phyloP scores from a whole-genome alignment of 129 eudicot species.

The Chrysanthemum lavandulifolium region DNA sequence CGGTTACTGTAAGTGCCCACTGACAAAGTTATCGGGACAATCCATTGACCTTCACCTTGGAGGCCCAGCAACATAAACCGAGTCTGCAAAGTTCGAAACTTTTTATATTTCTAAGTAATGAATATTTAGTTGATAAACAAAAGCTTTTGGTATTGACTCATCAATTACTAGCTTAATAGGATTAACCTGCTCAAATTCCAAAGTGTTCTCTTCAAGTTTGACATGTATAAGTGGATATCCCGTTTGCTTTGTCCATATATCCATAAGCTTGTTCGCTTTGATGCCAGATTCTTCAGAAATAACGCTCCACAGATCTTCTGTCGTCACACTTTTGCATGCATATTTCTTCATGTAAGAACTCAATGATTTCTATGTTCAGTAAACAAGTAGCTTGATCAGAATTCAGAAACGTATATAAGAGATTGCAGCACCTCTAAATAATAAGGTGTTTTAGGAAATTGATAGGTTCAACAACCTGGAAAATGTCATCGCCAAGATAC shows the following conservation, averaged over 20 bases:
- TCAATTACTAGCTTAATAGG: neutral
- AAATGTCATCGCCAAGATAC: slow-evolving; percentile 45
- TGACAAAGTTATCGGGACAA: slow-evolving; percentile 46
- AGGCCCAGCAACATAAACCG: slow-evolving; percentile 37
- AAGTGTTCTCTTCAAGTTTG: slow-evolving; percentile 27
- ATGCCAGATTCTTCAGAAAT: slow-evolving; percentile 53
- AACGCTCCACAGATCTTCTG: slow-evolving; percentile 54
- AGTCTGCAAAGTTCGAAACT: slow-evolving; percentile 36
- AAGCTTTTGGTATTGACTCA: neutral
- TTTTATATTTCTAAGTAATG: neutral
- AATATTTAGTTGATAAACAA: neutral
- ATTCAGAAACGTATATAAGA: slow-evolving; percentile 26
- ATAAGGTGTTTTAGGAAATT: slow-evolving; percentile 4
- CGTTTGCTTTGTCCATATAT: slow-evolving; percentile 57
- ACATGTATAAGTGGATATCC: slow-evolving; percentile 49
- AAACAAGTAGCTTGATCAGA: slow-evolving; percentile 33
- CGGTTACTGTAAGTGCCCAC: slow-evolving; percentile 38
- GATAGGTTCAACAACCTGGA: slow-evolving; percentile 42
- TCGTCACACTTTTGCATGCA: slow-evolving; percentile 42
- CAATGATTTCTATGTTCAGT: slow-evolving; percentile 41
- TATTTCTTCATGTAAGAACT: slow-evolving; percentile 51
- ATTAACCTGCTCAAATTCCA: slow-evolving; percentile 57
- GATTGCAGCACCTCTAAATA: neutral
- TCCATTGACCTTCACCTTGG: slow-evolving; percentile 51
- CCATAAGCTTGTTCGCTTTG: slow-evolving; percentile 50